These are phyloP conservation scores for Dictyophora rubrovolvata DNA, from an alignment of 768 basidiomycete species.

Conservation along the genomic window DNA sequence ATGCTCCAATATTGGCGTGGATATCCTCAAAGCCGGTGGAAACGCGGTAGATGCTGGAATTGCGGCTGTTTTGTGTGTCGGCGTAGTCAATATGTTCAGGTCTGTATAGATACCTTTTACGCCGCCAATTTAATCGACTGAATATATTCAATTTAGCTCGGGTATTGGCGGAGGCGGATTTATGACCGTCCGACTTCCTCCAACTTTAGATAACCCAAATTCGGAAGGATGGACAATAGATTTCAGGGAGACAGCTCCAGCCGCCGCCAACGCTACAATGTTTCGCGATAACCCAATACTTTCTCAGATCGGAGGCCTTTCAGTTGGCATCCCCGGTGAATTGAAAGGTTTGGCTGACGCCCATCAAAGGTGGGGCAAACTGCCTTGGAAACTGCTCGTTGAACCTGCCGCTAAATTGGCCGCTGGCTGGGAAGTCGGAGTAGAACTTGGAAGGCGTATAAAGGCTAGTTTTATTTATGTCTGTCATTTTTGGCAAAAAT, in stretches of 20 bases:
- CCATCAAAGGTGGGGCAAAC: constrained; percentile 68
- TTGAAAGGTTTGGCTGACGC: constrained; percentile 79
- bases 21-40: constrained; percentile 68
- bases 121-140: constrained; percentile 10
- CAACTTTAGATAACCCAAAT: constrained; percentile 25
- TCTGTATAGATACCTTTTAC: constrained; percentile 27
- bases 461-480: constrained; percentile 35
- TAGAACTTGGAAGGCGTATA: constrained; percentile 66
- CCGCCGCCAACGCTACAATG: constrained; percentile 66
- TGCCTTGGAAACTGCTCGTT: constrained; percentile 73
- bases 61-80: constrained; percentile 65
- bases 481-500: constrained; percentile 8
- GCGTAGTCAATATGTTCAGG: constrained; percentile 88
- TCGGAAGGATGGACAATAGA: constrained; percentile 70
- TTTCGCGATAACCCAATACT: constrained; percentile 44
- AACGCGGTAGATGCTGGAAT: constrained; percentile 88
- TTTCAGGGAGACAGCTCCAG: constrained; percentile 83
- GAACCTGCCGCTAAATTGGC: constrained; percentile 69
- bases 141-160: constrained; percentile 33
- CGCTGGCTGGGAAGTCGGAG: constrained; percentile 66
- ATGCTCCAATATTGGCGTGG: constrained; percentile 80
- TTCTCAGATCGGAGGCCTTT: constrained; percentile 65
- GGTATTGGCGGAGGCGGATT: constrained; percentile 86
- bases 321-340: constrained; percentile 90
- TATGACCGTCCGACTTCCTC: constrained; percentile 73